Conservation (phyloP, 1,284 basidiomycete genomes). For the Exobasidium rhododendri region DNA sequence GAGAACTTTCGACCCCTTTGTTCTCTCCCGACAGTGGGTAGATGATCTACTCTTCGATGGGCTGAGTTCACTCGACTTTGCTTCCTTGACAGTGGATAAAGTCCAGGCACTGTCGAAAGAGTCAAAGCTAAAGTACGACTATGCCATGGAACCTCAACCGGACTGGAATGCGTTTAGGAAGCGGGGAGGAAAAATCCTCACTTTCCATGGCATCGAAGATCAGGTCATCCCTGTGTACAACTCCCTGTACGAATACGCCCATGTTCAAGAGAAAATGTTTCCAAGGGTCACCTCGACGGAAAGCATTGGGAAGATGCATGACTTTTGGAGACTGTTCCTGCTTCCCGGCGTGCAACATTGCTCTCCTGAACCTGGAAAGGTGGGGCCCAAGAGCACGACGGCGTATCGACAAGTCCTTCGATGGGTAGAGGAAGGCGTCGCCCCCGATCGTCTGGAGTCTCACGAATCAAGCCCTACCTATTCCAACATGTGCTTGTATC, state of each 20-base stretch:
- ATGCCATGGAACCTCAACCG: background rate
- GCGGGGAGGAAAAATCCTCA: slow-evolving; percentile 47
- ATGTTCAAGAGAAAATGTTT: slow-evolving; percentile 36
- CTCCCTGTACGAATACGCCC: slow-evolving; percentile 55
- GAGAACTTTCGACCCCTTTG: background rate
- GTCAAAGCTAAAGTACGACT: background rate
- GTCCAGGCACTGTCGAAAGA: background rate
- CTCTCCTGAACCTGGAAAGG: slow-evolving; percentile 35
- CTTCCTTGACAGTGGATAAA: background rate
- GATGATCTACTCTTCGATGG: background rate
- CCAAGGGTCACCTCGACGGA: slow-evolving; percentile 31
- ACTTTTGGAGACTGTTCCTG: slow-evolving; percentile 56
- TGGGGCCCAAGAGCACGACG: slow-evolving; percentile 48
- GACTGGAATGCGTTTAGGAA: slow-evolving; percentile 6
- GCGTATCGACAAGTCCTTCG: slow-evolving; percentile 56
- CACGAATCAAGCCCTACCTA: background rate
- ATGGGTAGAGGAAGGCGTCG: slow-evolving; percentile 57
- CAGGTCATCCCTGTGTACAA: slow-evolving; percentile 56
- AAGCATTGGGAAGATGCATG: background rate
- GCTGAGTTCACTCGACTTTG: background rate
- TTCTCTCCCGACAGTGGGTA: background rate
- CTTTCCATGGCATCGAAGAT: slow-evolving; percentile 54
- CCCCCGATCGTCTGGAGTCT: slow-evolving; percentile 32
- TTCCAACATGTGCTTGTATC: background rate
- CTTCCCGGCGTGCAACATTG: slow-evolving; percentile 59